These are phyloP conservation scores for Talaromyces stipitatus DNA, from an alignment of 495 filamentous ascomycete species.

Conservation along the genomic window DNA sequence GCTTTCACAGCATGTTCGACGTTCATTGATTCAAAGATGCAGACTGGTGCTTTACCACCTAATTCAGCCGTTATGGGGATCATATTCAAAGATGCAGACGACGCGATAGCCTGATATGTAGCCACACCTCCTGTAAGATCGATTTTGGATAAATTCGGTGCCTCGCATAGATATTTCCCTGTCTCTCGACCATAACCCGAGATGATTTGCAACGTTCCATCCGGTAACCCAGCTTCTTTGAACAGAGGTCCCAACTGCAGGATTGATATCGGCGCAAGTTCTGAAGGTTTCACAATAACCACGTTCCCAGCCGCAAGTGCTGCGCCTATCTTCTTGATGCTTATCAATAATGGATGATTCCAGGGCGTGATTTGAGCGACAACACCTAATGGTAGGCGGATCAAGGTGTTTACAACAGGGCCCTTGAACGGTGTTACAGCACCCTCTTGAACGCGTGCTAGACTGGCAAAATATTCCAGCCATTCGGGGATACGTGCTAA, in stretches of 20 bases:
- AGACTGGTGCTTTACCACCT: slow-evolving; percentile 52
- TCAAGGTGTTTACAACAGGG: slow-evolving; percentile 53
- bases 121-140: slow-evolving; percentile 51
- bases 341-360: slow-evolving; percentile 57
- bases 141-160: slow-evolving; percentile 49
- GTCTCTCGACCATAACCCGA: slow-evolving; percentile 46
- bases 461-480: slow-evolving; percentile 56
- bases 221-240: slow-evolving; percentile 45
- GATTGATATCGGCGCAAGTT: slow-evolving; percentile 52
- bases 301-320: slow-evolving; percentile 56
- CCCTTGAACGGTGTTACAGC: slow-evolving; percentile 53
- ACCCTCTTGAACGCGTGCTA: slow-evolving; percentile 53
- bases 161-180: slow-evolving; percentile 46
- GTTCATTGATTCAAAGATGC: slow-evolving; percentile 46
- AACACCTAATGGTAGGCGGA: slow-evolving; percentile 52
- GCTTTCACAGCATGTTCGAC: slow-evolving; percentile 47
- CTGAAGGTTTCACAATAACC: slow-evolving; percentile 55
- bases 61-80: slow-evolving; percentile 51
- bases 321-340: slow-evolving; percentile 55
- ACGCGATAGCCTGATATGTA: slow-evolving; percentile 39
- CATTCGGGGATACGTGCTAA: slow-evolving; percentile 53
- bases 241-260: slow-evolving; percentile 44
- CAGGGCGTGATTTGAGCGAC: slow-evolving; percentile 59
- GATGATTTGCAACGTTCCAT: slow-evolving; percentile 51
- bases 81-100: slow-evolving; percentile 42